Percentiles rank a stretch among this genome's conserved stretches.
These are phyloP conservation scores for Wallacemonas sp. DNA, from an alignment of 208 protist species.

Conservation along the genomic window DNA sequence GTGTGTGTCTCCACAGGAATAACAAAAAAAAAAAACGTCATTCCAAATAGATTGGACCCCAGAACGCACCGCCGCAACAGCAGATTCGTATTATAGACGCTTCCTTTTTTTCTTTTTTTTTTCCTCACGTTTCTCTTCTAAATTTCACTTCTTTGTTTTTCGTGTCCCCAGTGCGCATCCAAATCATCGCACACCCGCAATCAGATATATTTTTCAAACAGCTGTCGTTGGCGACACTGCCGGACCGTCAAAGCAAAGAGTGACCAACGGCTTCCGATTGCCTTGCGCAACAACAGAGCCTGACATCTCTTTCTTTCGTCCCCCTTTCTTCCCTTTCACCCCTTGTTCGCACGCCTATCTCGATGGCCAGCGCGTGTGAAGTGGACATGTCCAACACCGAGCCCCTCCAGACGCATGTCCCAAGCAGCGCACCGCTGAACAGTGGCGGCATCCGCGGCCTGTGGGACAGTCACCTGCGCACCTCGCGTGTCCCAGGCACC, in stretches of 20 bases:
- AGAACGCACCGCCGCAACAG: neutral
- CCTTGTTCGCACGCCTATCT: neutral
- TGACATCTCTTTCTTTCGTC: neutral
- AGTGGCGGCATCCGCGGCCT: slow-evolving; percentile 25
- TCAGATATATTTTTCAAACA: no score
- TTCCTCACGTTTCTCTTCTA: slow-evolving; percentile 13
- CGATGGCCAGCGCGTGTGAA: slow-evolving; percentile 9
- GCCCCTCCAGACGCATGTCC: neutral
- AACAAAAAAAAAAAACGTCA: no score
- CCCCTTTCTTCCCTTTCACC: slow-evolving; percentile 13
- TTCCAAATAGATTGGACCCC: no score
- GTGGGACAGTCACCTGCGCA: slow-evolving; percentile 36
- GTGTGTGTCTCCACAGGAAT: neutral
- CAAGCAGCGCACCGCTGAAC: slow-evolving; percentile 2
- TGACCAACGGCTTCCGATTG: no score
- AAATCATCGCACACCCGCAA: no score
- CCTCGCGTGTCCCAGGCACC: neutral
- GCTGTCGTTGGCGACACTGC: no score
- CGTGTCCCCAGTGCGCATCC: neutral
- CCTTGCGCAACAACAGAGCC: no score
- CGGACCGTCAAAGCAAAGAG: no score
- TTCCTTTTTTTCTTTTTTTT: slow-evolving; percentile 19
- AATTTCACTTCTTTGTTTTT: neutral
- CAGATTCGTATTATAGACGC: slow-evolving; percentile 8
- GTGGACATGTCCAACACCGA: slow-evolving; percentile 10